Conservation (phyloP, 2,329 filamentous ascomycete species). For the Trichoderma aggressivum region DNA sequence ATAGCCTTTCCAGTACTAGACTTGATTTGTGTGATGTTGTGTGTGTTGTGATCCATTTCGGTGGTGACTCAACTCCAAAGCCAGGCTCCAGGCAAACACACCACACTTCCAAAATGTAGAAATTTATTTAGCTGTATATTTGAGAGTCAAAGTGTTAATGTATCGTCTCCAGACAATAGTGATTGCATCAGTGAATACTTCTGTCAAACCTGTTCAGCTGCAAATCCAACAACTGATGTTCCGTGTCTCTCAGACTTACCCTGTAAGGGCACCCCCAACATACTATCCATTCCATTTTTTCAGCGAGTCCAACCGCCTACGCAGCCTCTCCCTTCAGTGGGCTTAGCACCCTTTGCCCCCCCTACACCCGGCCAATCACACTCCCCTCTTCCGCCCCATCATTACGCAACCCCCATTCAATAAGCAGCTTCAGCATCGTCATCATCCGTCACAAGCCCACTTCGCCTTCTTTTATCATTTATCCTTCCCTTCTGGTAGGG, state of each 20-base stretch:
- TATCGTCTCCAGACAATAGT: rapidly evolving
- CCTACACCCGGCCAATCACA: background rate
- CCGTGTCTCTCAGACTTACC: background rate
- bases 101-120: background rate
- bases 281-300: background rate
- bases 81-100: background rate
- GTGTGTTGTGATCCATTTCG: background rate
- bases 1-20: background rate
- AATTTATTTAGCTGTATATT: background rate
- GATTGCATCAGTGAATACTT: background rate
- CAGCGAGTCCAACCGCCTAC: background rate
- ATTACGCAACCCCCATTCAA: conserved; percentile 19
- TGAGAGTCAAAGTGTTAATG: background rate
- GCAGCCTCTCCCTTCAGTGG: background rate
- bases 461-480: conserved; percentile 4
- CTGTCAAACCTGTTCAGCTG: too few species aligned
- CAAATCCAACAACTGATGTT: background rate
- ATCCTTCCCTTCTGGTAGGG: background rate
- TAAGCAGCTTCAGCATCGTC: conserved; percentile 8
- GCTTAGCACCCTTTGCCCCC: background rate
- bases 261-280: background rate
- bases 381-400: background rate
- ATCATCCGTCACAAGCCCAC: conserved; percentile 17
- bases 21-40: background rate
- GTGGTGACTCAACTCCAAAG: background rate